Evolutionary conservation across 768 basidiomycete genomes (phyloP), one percentile per base, ranked within the genome.

Genomic region (Paxillus rubicundulus): DNA sequence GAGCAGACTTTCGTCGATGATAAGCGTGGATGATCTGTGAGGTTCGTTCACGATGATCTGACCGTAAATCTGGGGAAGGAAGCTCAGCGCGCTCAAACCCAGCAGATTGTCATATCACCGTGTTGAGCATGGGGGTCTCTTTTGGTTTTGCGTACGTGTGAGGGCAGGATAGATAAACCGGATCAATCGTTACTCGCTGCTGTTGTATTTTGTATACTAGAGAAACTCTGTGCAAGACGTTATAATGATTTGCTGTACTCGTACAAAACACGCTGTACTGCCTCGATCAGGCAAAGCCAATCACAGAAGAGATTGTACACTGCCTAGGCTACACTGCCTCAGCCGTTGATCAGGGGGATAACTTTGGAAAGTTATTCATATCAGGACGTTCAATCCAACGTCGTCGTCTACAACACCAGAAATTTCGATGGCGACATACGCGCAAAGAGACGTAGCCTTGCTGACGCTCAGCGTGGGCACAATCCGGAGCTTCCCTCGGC

Each of bases 1-100:
- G 58, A 84, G 82, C 55, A 69, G 78, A 37, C 62, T 84, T 52
- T 81, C 79, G 59, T 74, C 70, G 55, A 75, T 76, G 59, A 70
- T 81, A n/a, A 76, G 69, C 33, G 70, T 77, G 37, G 81, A 81
- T 18, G 69, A 69, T 32, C 41, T 65, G 30, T 69, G 42, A 61
- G 55, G 62, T 66, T 27, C 20, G 53, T 18, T n/a, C 14, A 24
- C 20, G 20, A 38, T 8, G 41, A 20, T 8, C 24, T 24, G 24
- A 24, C 6, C 24, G 24, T 24, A 24, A 24, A 24, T 32, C 40
- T 18, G 16, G 17, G 17, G n/a, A 24, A 6, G 30, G 17, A 44
- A 20, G 32, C 49, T 66, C 38, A 24, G 24, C 24, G 24, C 24
- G 24, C 24, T 6, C 24, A 47, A 3, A 3, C 7, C 10, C 18